phyloP scores from a whole-genome alignment of 805 yeast species.

The Candida maris region DNA sequence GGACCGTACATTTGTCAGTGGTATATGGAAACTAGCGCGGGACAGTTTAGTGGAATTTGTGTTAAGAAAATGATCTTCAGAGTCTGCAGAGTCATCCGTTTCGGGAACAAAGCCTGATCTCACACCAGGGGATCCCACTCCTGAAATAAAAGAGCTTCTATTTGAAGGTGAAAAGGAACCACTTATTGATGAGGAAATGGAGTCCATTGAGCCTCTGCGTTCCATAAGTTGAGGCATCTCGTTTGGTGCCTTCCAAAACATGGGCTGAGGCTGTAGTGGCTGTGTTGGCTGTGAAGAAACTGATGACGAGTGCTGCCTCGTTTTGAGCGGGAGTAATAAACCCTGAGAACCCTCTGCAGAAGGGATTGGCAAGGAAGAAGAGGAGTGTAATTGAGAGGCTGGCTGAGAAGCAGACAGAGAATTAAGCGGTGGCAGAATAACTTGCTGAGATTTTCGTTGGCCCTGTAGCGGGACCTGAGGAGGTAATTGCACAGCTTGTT shows the following conservation, averaged over 20 bases:
- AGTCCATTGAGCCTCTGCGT: constrained; percentile 45
- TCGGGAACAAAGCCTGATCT: constrained; percentile 20
- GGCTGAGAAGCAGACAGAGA: constrained; percentile 8
- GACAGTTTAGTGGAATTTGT: constrained; percentile 22
- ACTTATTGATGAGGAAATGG: constrained; percentile 45
- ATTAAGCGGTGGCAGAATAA: constrained; percentile 26
- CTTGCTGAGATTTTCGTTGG: constrained; percentile 13
- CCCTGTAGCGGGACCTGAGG: constrained; percentile 4
- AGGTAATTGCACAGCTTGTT: constrained; percentile 6
- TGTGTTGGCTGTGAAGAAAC: constrained; percentile 12
- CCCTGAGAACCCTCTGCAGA: constrained; percentile 4
- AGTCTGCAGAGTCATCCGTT: constrained; percentile 29
- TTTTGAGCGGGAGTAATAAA: constrained; percentile 21
- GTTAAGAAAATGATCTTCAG: constrained; percentile 31
- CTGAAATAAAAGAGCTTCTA: constrained; percentile 20
- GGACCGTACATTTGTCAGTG: constrained; percentile 17
- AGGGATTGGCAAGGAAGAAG: constrained; percentile 1
- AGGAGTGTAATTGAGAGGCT: constrained; percentile 1
- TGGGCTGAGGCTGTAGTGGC: constrained; percentile 15
- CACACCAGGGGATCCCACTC: constrained; percentile 13
- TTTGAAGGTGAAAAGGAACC: constrained; percentile 27
- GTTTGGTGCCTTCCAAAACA: constrained; percentile 61
- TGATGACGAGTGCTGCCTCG: constrained; percentile 21
- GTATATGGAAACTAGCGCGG: constrained; percentile 23
- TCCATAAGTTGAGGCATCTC: constrained; percentile 41